These are phyloP conservation scores for Blastomyces silverae DNA, from an alignment of 2,329 filamentous ascomycete genomes.

Conservation along the genomic window DNA sequence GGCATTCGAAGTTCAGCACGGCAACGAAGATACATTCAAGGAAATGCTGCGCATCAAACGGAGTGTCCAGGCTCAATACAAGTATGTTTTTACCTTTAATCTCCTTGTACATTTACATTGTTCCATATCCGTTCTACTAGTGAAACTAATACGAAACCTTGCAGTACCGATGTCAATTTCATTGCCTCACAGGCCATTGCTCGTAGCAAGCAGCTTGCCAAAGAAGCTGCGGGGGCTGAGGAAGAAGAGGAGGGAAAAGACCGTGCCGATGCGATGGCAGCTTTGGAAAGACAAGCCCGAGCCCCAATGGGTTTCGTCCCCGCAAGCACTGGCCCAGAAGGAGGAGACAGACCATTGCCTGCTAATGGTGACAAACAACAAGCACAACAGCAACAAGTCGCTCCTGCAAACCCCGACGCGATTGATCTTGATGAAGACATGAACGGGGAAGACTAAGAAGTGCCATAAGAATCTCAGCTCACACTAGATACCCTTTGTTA, in stretches of 20 bases:
- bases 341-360: conserved; percentile 48
- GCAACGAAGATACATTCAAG: conserved; percentile 98
- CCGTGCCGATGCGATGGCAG: conserved; percentile 76
- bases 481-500: conserved; percentile 5
- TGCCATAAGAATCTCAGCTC: neutral
- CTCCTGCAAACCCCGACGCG: conserved; percentile 68
- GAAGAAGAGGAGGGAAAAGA: conserved; percentile 41
- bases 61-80: conserved; percentile 95
- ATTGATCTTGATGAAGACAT: conserved; percentile 67
- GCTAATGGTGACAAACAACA: conserved; percentile 29
- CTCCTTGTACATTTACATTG: neutral
- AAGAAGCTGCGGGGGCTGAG: conserved; percentile 32
- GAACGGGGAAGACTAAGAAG: conserved; percentile 9
- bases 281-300: conserved; percentile 77
- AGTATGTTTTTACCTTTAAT: conserved; percentile 45
- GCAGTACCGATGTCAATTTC: conserved; percentile 88
- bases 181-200: conserved; percentile 94
- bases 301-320: conserved; percentile 89
- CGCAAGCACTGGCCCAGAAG: conserved; percentile 66
- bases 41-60: conserved; percentile 98
- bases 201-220: conserved; percentile 58
- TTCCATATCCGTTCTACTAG: neutral
- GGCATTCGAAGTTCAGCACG: conserved; percentile 91
- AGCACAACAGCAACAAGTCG: conserved; percentile 25
- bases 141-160: conserved; percentile 15